These are phyloP conservation scores for Diplodia seriata DNA, from an alignment of 2,329 filamentous ascomycete genomes.

Conservation along the genomic window DNA sequence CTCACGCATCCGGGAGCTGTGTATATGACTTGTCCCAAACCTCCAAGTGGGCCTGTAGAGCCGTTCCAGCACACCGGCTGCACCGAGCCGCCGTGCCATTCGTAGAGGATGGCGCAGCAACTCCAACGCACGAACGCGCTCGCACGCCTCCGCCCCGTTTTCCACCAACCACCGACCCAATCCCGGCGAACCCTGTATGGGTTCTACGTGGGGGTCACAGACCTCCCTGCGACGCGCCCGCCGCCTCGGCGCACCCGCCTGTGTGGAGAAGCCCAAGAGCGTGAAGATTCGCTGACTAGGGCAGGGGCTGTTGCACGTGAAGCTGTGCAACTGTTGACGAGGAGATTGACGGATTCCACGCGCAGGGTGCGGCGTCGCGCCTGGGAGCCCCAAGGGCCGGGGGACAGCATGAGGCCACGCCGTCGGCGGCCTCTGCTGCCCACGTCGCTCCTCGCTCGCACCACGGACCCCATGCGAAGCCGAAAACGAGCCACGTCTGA, in stretches of 20 bases:
- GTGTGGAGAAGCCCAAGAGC: slow-evolving; percentile 29
- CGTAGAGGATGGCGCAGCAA: slow-evolving; percentile 23
- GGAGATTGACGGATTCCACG: slow-evolving; percentile 26
- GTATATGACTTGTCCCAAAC: slow-evolving; percentile 31
- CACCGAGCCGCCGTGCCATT: slow-evolving; percentile 29
- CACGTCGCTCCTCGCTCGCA: background rate
- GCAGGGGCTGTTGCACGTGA: slow-evolving; percentile 17
- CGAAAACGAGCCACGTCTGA: slow-evolving; percentile 22
- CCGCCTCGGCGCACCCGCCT: slow-evolving; percentile 27
- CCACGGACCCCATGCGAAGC: slow-evolving; percentile 9
- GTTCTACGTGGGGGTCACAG: slow-evolving; percentile 29
- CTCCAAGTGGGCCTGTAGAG: slow-evolving; percentile 25
- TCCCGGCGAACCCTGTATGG: slow-evolving; percentile 12
- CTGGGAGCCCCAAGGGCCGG: slow-evolving; percentile 2
- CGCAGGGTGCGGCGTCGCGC: slow-evolving; percentile 22
- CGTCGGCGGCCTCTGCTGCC: slow-evolving; percentile 5
- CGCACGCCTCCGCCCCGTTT: slow-evolving; percentile 16
- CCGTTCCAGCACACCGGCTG: slow-evolving; percentile 27
- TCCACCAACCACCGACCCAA: slow-evolving; percentile 25
- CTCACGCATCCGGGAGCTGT: slow-evolving; percentile 28
- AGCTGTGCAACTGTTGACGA: slow-evolving; percentile 24
- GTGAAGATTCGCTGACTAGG: slow-evolving; percentile 30
- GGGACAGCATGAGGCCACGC: slow-evolving; percentile 14
- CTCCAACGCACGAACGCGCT: slow-evolving; percentile 19
- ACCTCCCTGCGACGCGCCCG: slow-evolving; percentile 10